These are phyloP conservation scores for Solanum hybrid DNA, from an alignment of 305 asterid species.

Conservation along the genomic window DNA sequence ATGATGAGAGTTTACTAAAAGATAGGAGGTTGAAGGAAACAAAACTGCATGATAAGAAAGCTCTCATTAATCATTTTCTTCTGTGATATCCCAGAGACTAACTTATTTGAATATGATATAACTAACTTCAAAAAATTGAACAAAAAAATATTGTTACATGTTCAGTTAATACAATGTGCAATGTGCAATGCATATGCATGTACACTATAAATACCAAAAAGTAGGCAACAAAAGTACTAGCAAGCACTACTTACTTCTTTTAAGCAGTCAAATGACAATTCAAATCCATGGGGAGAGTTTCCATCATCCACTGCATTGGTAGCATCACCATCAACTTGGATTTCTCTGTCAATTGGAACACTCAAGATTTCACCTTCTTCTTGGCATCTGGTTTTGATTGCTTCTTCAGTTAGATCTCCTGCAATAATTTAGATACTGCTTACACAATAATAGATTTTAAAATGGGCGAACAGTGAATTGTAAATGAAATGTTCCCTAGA, in stretches of 20 bases:
- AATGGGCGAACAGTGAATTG: not conserved
- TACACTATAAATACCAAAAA: not conserved
- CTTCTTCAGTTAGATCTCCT: slow-evolving; percentile 28
- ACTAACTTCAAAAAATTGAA: not conserved
- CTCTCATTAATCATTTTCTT: not conserved
- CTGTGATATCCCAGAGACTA: not conserved
- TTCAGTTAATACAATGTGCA: not conserved
- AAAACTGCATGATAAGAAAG: not conserved
- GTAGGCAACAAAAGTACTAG: slow-evolving; percentile 5
- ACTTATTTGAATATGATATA: not conserved
- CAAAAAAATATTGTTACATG: not conserved
- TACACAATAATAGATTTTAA: not conserved
- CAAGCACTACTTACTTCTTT: slow-evolving; percentile 4
- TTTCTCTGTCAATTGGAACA: slow-evolving; percentile 20
- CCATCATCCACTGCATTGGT: slow-evolving; percentile 31
- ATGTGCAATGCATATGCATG: not conserved
- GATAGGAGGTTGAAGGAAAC: not conserved
- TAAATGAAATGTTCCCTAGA: not conserved
- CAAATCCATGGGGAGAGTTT: slow-evolving; percentile 9
- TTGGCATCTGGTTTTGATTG: slow-evolving; percentile 10
- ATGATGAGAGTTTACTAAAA: not conserved
- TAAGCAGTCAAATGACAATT: slow-evolving; percentile 15
- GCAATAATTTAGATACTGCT: slow-evolving; percentile 8
- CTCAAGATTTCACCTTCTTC: slow-evolving; percentile 27
- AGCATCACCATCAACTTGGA: slow-evolving; percentile 15